Base-by-base conservation (phyloP, 495 filamentous ascomycete species). In the Podospora tetraspora region DNA sequence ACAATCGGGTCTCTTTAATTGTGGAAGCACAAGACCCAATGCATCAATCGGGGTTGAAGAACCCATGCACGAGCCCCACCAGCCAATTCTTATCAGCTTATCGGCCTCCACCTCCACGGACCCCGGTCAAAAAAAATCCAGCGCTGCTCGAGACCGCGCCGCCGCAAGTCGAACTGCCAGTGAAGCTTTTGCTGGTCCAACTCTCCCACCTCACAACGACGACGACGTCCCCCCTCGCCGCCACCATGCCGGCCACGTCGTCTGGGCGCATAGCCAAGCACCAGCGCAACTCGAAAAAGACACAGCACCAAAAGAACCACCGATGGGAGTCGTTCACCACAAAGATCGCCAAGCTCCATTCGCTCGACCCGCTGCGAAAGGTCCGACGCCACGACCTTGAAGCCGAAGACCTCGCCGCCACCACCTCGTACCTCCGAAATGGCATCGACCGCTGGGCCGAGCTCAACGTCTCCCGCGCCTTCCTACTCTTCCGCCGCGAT, bases 271-370 rank as follows among this genome's bases (percentile, higher is more conserved):
- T 89, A 73, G 78, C 81, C 24, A 91, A 90, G 79, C 82, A 87
- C 74, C 84, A 83, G 64, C 88, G 89, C 79, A 79, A 83, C 68
- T 89, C 90, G 80, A 82, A 78, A 72, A 83, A 86, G 69, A 97
- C 93, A 10, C 81, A 83, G 69, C 90, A 93, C 32, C 88, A 88
- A 70, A 93, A 91, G 71, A 88, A 89, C 32, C 91, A 97, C 77
- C 85, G 90, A 77, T 98, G 92, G 85, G 91, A 99, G 81, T 88
- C 89, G 61, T 99, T 99, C 79, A 93, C 91, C 43, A 83, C 89
- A 77, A 96, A 97, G 76, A 92, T 99, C 75, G 87, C 93, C 70
- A 97, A 95, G 78, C 84, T 98, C 77, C 94, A 83, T 74, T 85
- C 84, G 43, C 84, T 99, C 81, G 94, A 98, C 74, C 94, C 95